Conservation (phyloP, 1,139 yeast species). For the Hyphopichia pseudoburtonii region DNA sequence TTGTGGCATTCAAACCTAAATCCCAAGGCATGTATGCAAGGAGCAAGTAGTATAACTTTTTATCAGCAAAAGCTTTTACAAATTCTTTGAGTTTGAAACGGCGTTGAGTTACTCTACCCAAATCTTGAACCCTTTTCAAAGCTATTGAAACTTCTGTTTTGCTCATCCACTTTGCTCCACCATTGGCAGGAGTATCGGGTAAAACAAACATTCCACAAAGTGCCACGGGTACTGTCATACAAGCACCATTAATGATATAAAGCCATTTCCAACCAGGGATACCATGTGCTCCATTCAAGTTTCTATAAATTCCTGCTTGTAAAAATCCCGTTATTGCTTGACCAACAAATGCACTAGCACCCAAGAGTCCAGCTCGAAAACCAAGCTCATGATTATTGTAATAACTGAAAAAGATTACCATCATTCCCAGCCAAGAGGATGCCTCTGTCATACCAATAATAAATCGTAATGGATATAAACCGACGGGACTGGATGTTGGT, state of each 20-base stretch:
- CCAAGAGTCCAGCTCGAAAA: constrained; percentile 17
- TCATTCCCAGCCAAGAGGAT: constrained; percentile 17
- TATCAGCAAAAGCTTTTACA: constrained; percentile 32
- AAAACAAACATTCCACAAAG: constrained; percentile 23
- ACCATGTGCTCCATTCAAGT: constrained; percentile 9
- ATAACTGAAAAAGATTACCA: constrained; percentile 14
- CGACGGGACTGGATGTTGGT: constrained; percentile 11
- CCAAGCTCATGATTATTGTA: constrained; percentile 17
- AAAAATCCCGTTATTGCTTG: constrained; percentile 13
- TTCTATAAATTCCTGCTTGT: constrained; percentile 10
- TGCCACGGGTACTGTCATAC: constrained; percentile 29
- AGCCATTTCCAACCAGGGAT: constrained; percentile 14
- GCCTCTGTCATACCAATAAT: constrained; percentile 16
- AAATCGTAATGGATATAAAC: constrained; percentile 16
- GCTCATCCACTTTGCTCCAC: constrained; percentile 19
- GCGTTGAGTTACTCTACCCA: constrained; percentile 15
- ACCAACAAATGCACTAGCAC: constrained; percentile 22
- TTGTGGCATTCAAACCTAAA: constrained; percentile 36
- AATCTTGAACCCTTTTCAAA: constrained; percentile 16
- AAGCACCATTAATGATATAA: constrained; percentile 18
- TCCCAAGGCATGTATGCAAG: constrained; percentile 16
- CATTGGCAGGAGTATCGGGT: constrained; percentile 22
- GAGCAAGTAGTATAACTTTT: constrained; percentile 29
- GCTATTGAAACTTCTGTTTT: constrained; percentile 21
- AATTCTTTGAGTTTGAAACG: constrained; percentile 10